Evolutionary conservation across 768 basidiomycete genomes (phyloP), one percentile per base, ranked within the genome.

Genomic region (Lactarius sanguifluus): DNA sequence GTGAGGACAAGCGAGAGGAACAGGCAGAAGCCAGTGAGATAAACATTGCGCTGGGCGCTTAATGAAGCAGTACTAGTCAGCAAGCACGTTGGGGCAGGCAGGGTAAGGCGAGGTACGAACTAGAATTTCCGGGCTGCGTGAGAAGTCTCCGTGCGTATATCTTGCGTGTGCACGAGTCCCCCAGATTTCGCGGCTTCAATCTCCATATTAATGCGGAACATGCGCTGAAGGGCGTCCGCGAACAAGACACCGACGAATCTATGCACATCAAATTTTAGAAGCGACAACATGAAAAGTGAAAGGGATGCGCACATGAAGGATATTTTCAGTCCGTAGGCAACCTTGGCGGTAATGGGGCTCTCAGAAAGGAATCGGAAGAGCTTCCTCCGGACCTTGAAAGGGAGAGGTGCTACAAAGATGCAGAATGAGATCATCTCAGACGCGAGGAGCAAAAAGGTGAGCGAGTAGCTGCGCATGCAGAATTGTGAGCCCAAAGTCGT

Each of bases 1-100:
- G 95, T 90, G 71, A 98, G 86, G 71, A 97, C 89, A 64, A 98
- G 87, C 10, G 96, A 97, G 25, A 99, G 88, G 88, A 98, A 97
- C 56, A 99, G 83, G 66, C 91, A 93, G 76, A 94, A 95, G 0
- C 92, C 92, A 8, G 95, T 96, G 18, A 98, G 84, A 76, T 98
- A 98, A 65, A 89, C 87, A 75, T 96, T 97, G 63, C 94, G 84
- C 75, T 96, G 93, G 2, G 93, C 83, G 72, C 92, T 94, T 65
- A 59, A 43, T 10, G 36, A 32, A n/a, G 30, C 34, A 25, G 16
- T 23, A 55, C 65, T 23, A 15, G 34, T 43, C 43, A 67, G 52
- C n/a, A 50, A 64, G 47, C n/a, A 50, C 34, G 43, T 13, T 40
- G 56, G 54, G 36, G 66, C 55, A 5, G 25, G 45, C 47, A 30